Percentiles rank a stretch among this genome's conserved stretches.
Evolutionary conservation across 495 filamentous ascomycete genomes (phyloP).

Genomic region (Penicillium coprophilum): DNA sequence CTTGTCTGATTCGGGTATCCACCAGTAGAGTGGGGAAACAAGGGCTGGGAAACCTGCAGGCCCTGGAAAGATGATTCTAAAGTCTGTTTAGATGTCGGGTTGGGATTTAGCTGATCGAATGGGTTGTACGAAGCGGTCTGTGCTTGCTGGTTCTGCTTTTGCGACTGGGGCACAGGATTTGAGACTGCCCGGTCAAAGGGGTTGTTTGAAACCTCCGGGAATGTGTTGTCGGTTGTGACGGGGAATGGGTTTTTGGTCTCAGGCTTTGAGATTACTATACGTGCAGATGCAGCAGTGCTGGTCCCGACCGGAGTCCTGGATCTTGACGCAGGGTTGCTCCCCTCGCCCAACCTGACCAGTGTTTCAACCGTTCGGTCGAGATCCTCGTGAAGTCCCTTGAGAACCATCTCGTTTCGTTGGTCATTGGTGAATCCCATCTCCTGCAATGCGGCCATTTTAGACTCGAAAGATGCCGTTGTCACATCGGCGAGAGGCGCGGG

Average conservation of each 20-base stretch:
- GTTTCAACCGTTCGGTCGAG: constrained; percentile 82
- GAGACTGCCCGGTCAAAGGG: constrained; percentile 51
- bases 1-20: constrained; percentile 62
- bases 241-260: constrained; percentile 22
- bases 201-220: constrained; percentile 33
- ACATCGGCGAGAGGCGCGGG: constrained; percentile 63
- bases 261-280: constrained; percentile 8
- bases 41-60: constrained; percentile 65
- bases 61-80: constrained; percentile 70
- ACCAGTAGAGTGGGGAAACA: constrained; percentile 84
- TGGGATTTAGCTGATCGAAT: constrained; percentile 55
- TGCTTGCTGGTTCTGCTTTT: constrained; percentile 12
- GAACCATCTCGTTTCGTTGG: constrained; percentile 70
- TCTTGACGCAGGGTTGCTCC: constrained; percentile 44
- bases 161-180: constrained; percentile 30
- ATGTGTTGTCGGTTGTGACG: constrained; percentile 1
- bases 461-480: constrained; percentile 57
- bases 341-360: constrained; percentile 75
- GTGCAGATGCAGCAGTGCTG: constrained; percentile 24
- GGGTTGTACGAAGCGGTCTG: constrained; percentile 56
- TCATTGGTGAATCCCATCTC: constrained; percentile 95
- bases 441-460: constrained; percentile 71
- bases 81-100: constrained; percentile 52
- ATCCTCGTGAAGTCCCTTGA: constrained; percentile 79
- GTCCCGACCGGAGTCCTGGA: constrained; percentile 36